A percentile compares a stretch with the other conserved stretches of the same genome.
Evolutionary conservation across 306 rosid species (phyloP).

Genomic region (Arachis stenosperma): DNA sequence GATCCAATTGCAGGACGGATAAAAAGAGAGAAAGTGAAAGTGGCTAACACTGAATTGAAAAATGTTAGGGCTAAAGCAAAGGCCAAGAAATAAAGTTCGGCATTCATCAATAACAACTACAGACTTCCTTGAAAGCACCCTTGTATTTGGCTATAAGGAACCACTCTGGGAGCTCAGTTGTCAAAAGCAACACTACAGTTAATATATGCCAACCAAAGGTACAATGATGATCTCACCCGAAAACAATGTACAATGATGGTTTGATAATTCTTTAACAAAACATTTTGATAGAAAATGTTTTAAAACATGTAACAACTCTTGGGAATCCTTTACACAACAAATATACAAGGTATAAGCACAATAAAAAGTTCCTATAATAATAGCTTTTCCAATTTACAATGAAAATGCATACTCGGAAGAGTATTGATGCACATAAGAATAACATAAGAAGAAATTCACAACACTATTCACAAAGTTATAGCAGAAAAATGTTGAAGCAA

Average conservation of each 20-base stretch:
- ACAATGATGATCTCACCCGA: background rate
- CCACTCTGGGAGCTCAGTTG: background rate
- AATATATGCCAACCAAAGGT: too few relatives aligned
- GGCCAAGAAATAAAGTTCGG: conserved; percentile 3
- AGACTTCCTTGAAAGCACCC: background rate
- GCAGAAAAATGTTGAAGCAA: background rate
- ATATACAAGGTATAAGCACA: conserved; percentile 1
- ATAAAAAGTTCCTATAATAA: background rate
- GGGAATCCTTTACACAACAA: background rate
- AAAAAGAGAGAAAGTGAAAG: background rate
- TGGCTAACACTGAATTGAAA: background rate
- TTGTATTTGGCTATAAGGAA: background rate
- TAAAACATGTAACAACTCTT: background rate
- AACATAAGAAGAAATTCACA: background rate
- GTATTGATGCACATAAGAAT: background rate
- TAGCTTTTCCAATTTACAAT: background rate
- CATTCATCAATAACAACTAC: background rate
- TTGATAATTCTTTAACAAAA: background rate
- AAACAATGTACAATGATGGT: too few relatives aligned
- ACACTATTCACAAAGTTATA: conserved; percentile 2
- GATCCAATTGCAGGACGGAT: background rate
- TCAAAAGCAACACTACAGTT: background rate
- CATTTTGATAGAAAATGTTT: conserved; percentile 6
- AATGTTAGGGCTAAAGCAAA: background rate
- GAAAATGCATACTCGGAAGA: background rate